Evolutionary conservation across 2,329 filamentous ascomycete species (phyloP).

Genomic region (Fusarium torreyae): DNA sequence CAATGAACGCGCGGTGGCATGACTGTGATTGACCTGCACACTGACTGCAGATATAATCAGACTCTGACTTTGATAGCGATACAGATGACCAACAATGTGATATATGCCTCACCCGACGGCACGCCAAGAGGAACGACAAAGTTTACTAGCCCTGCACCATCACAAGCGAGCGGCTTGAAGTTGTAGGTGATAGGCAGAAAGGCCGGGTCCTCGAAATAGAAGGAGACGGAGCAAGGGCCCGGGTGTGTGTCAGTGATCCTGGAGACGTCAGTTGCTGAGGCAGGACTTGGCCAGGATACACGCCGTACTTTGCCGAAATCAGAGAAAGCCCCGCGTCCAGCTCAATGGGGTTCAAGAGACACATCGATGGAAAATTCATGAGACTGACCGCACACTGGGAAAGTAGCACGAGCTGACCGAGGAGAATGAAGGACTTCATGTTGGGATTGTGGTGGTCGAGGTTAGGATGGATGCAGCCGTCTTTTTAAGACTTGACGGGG

Average conservation of each 20-base stretch:
- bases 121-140: neutral
- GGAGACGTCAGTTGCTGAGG: neutral
- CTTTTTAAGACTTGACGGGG: too few species aligned
- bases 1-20: neutral
- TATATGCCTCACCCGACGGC: neutral
- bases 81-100: neutral
- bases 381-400: neutral
- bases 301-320: neutral
- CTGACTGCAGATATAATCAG: neutral
- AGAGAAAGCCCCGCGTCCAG: neutral
- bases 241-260: neutral
- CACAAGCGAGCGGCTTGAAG: conserved; percentile 1
- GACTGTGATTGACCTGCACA: conserved; percentile 6
- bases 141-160: neutral
- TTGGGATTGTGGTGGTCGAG: neutral
- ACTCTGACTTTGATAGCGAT: neutral
- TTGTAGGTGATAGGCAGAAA: conserved; percentile 1
- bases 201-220: conserved; percentile 4
- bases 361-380: neutral
- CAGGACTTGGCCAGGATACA: too few species aligned
- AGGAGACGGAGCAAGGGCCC: neutral
- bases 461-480: too few species aligned
- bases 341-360: neutral
- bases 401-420: neutral
- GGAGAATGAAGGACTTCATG: conserved; percentile 1